A percentile compares a stretch with the other conserved stretches of the same genome.
These are phyloP conservation scores for Gaertneriomyces sp. DNA, from an alignment of 192 early-diverging fungal genomes.

Conservation along the genomic window DNA sequence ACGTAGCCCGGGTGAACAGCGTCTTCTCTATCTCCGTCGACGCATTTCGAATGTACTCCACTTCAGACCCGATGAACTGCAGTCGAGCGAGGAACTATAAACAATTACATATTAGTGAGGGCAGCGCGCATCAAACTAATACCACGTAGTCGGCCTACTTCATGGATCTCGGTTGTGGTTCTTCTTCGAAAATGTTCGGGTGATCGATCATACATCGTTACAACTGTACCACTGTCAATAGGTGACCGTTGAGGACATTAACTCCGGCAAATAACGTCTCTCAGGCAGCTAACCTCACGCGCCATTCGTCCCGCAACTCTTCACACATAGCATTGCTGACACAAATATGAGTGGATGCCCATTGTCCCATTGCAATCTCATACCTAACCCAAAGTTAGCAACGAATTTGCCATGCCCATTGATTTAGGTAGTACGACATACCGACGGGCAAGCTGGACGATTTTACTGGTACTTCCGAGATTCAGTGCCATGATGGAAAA, in stretches of 20 bases:
- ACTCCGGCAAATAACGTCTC: neutral
- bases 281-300: constrained; percentile 50
- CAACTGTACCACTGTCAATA: constrained; percentile 54
- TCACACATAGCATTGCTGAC: constrained; percentile 81
- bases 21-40: neutral
- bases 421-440: constrained; percentile 28
- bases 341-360: constrained; percentile 76
- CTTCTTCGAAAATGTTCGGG: constrained; percentile 73
- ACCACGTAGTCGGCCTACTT: constrained; percentile 33
- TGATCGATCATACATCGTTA: constrained; percentile 80
- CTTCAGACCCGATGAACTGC: neutral
- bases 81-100: no score
- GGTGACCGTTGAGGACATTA: neutral
- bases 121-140: no score
- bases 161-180: constrained; percentile 59
- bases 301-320: constrained; percentile 60
- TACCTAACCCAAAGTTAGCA: constrained; percentile 32
- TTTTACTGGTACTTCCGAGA: constrained; percentile 51
- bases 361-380: constrained; percentile 60
- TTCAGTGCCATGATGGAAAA: constrained; percentile 77
- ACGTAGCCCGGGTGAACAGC: neutral
- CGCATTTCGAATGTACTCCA: neutral
- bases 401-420: constrained; percentile 18
- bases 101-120: no score
- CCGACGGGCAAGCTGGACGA: constrained; percentile 56